These are phyloP conservation scores for Ophiosphaerella korrae DNA, from an alignment of 2,329 filamentous ascomycete genomes.

Conservation along the genomic window DNA sequence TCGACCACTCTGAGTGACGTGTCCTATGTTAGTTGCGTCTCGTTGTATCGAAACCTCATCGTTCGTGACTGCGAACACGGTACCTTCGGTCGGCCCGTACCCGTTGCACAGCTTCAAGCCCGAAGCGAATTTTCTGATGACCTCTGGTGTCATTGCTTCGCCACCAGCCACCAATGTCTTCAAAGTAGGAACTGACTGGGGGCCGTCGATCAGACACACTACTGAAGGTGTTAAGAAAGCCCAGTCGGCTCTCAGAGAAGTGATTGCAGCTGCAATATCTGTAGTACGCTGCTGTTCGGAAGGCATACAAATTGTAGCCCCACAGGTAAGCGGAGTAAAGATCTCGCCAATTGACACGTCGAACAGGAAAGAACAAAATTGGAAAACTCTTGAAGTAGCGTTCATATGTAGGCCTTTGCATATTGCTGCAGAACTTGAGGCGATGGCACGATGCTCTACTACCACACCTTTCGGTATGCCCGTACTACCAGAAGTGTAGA, in stretches of 20 bases:
- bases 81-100: slow-evolving; percentile 38
- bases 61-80: slow-evolving; percentile 35
- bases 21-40: slow-evolving; percentile 33
- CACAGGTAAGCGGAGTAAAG: slow-evolving; percentile 37
- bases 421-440: slow-evolving; percentile 35
- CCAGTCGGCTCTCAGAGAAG: slow-evolving; percentile 34
- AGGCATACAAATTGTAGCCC: slow-evolving; percentile 43
- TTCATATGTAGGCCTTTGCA: slow-evolving; percentile 34
- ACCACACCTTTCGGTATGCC: slow-evolving; percentile 40
- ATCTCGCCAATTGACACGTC: slow-evolving; percentile 43
- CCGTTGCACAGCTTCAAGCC: slow-evolving; percentile 34
- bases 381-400: slow-evolving; percentile 37
- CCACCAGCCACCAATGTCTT: slow-evolving; percentile 43
- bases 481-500: slow-evolving; percentile 44
- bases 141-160: slow-evolving; percentile 32
- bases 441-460: slow-evolving; percentile 36
- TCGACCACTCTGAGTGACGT: slow-evolving; percentile 24
- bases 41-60: slow-evolving; percentile 24
- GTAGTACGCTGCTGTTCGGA: slow-evolving; percentile 50
- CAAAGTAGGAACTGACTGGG: slow-evolving; percentile 44
- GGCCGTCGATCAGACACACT: slow-evolving; percentile 40
- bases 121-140: slow-evolving; percentile 32
- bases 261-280: slow-evolving; percentile 48
- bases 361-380: slow-evolving; percentile 44
- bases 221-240: slow-evolving; percentile 42